phyloP scores from a whole-genome alignment of 352 stramenopile genomes.

The Pythium dissotocum region DNA sequence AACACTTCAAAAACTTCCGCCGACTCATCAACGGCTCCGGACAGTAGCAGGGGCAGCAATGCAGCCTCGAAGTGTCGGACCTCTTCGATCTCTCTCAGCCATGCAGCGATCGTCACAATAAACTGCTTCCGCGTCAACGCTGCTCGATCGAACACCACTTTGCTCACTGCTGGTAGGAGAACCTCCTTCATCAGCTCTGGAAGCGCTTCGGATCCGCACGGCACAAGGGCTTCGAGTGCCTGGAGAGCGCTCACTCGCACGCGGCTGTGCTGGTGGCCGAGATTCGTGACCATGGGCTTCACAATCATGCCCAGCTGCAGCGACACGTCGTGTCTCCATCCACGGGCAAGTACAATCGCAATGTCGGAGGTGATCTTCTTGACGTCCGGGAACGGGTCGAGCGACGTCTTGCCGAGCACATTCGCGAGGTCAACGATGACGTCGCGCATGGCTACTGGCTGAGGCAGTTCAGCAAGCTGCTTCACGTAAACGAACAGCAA shows the following conservation, averaged over 20 bases:
- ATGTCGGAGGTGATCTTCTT: slow-evolving; percentile 77
- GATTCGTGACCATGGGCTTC: slow-evolving; percentile 63
- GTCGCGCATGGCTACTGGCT: slow-evolving; percentile 38
- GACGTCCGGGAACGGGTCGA: slow-evolving; percentile 79
- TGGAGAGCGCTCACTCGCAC: slow-evolving; percentile 77
- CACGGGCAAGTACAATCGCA: slow-evolving; percentile 51
- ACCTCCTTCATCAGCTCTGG: slow-evolving; percentile 78
- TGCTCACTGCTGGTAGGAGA: slow-evolving; percentile 60
- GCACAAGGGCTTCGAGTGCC: slow-evolving; percentile 67
- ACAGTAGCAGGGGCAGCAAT: slow-evolving; percentile 70
- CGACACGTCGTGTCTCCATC: slow-evolving; percentile 56
- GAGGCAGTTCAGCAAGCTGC: slow-evolving; percentile 35
- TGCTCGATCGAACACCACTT: slow-evolving; percentile 71
- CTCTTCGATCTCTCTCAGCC: slow-evolving; percentile 56
- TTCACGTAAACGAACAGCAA: slow-evolving; percentile 53
- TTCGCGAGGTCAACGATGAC: slow-evolving; percentile 72
- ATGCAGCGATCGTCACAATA: slow-evolving; percentile 51
- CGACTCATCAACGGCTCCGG: slow-evolving; percentile 68
- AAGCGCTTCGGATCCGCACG: slow-evolving; percentile 66
- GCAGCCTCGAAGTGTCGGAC: slow-evolving; percentile 61
- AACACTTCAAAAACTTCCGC: slow-evolving; percentile 50
- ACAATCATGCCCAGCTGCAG: slow-evolving; percentile 73
- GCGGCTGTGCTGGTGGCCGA: slow-evolving; percentile 82
- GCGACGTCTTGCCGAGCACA: slow-evolving; percentile 63
- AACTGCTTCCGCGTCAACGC: slow-evolving; percentile 75